Evolutionary conservation across 108 stramenopile genomes (phyloP).

Genomic region (Chaetoceros muelleri): DNA sequence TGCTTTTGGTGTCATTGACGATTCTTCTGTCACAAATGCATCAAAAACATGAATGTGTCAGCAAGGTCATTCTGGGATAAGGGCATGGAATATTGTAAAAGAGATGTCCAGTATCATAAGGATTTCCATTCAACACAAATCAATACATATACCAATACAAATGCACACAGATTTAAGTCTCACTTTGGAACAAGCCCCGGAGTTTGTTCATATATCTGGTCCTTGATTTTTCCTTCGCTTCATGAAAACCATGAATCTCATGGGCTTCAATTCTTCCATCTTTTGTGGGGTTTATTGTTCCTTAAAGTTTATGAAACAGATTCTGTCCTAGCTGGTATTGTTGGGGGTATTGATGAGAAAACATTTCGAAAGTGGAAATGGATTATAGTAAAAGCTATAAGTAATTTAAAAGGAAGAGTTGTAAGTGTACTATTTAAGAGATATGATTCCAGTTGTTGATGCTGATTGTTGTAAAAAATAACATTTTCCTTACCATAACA

Average conservation of each 20-base stretch:
- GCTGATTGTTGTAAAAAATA: too few relatives aligned
- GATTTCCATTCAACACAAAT: too few relatives aligned
- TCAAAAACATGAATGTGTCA: not conserved
- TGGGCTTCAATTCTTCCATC: too few relatives aligned
- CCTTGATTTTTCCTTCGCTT: not conserved
- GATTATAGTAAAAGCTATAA: constrained; percentile 13
- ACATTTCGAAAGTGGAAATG: constrained; percentile 17
- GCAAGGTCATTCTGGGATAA: not conserved
- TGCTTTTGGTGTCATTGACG: too few relatives aligned
- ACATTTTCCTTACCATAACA: too few relatives aligned
- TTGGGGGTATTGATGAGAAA: constrained; percentile 14
- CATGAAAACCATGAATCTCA: not conserved
- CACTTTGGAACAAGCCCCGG: not conserved
- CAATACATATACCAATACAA: too few relatives aligned
- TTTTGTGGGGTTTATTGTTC: constrained; percentile 12
- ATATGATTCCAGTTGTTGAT: too few relatives aligned
- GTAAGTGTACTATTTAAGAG: too few relatives aligned
- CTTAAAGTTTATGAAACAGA: constrained; percentile 15
- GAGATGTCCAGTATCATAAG: not conserved
- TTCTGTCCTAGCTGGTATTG: not conserved
- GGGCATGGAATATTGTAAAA: not conserved
- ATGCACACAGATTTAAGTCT: not conserved
- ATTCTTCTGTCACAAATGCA: too few relatives aligned
- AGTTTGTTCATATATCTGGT: not conserved
- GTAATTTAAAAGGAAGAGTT: not conserved